A percentile compares a stretch with the other conserved stretches of the same genome.
These are phyloP conservation scores for Brettanomyces naardenensis DNA, from an alignment of 805 yeast species.

Conservation along the genomic window DNA sequence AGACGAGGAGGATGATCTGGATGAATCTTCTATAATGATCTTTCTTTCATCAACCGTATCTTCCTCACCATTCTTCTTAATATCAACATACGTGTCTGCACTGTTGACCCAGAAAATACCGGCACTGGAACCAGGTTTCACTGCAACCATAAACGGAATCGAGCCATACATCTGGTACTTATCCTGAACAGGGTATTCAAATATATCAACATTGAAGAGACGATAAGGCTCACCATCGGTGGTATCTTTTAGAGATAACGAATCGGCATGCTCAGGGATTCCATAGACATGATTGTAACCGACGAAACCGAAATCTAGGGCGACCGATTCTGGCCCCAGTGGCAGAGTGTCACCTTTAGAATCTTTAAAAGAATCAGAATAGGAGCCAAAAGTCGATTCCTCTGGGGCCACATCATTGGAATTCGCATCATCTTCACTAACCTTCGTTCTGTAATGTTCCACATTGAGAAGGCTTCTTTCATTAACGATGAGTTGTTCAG, in stretches of 20 bases:
- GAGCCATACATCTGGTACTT: constrained; percentile 92
- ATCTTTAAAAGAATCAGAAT: constrained; percentile 65
- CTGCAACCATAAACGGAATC: constrained; percentile 80
- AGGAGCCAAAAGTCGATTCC: constrained; percentile 61
- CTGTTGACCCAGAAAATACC: constrained; percentile 90
- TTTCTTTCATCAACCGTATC: constrained; percentile 8
- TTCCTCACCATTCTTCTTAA: constrained; percentile 29
- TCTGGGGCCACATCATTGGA: constrained; percentile 40
- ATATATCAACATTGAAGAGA: constrained; percentile 86
- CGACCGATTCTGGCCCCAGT: constrained; percentile 86
- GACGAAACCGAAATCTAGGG: constrained; percentile 61
- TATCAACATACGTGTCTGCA: constrained; percentile 88
- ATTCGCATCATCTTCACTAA: constrained; percentile 27
- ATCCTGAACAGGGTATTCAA: constrained; percentile 73
- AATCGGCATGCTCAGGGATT: constrained; percentile 94
- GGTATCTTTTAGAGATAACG: constrained; percentile 69
- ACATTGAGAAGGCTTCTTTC: constrained; percentile 63
- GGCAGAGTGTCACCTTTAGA: constrained; percentile 57
- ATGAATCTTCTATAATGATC: neutral
- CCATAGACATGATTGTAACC: constrained; percentile 70
- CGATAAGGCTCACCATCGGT: constrained; percentile 65
- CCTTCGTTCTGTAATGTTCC: constrained; percentile 67
- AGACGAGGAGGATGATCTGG: neutral
- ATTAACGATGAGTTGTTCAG: constrained; percentile 51
- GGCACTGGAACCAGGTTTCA: constrained; percentile 45